Conservation (phyloP, 495 filamentous ascomycete genomes). For the Chaetomium cochliodes region DNA sequence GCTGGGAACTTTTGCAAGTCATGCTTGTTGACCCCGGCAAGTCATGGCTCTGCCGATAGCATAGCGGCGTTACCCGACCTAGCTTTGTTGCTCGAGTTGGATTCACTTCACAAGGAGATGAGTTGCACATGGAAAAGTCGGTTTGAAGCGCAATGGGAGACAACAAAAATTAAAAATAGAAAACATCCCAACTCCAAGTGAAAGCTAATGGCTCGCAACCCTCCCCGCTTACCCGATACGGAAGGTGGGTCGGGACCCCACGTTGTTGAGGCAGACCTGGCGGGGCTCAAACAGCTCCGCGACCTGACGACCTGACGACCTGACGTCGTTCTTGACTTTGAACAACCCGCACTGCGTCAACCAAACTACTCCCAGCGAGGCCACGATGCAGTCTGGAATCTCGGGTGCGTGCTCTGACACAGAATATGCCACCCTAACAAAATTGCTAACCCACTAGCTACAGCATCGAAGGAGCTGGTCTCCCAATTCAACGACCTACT, state of each 20-base stretch:
- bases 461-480: conserved; percentile 85
- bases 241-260: conserved; percentile 1
- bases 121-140: too few species aligned
- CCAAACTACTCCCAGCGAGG: background rate
- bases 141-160: too few species aligned
- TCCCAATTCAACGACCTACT: conserved; percentile 75
- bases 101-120: too few species aligned
- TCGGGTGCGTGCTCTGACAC: conserved; percentile 52
- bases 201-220: background rate
- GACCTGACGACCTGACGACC: background rate
- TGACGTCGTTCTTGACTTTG: conserved; percentile 8
- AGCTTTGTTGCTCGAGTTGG: too few species aligned
- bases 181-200: background rate
- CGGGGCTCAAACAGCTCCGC: background rate
- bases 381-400: conserved; percentile 82
- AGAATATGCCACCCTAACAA: too few species aligned
- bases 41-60: background rate
- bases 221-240: background rate
- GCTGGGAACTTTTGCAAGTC: conserved; percentile 15
- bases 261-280: background rate
- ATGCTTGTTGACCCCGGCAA: conserved; percentile 3
- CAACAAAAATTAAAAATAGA: too few species aligned
- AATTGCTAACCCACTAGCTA: background rate
- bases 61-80: background rate
- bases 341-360: background rate